A percentile compares a stretch with the other conserved stretches of the same genome.
Conservation (phyloP, 2,329 filamentous ascomycete species). For the Colletotrichum tropicicola region DNA sequence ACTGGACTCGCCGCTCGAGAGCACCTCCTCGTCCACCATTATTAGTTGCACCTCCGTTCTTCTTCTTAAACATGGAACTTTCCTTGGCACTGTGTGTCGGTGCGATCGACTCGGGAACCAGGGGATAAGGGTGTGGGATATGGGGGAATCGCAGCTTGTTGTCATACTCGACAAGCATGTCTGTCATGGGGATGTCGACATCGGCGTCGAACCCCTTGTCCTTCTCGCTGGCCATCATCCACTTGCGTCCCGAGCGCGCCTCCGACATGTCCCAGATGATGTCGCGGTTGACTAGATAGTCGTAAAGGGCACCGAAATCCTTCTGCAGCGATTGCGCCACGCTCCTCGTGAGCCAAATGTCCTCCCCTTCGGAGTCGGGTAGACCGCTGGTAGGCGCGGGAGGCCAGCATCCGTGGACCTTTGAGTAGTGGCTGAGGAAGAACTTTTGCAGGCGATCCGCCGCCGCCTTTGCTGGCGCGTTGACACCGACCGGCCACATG, state of each 20-base stretch:
- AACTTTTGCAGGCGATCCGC: conserved; percentile 70
- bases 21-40: conserved; percentile 35
- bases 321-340: conserved; percentile 66
- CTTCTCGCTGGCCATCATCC: conserved; percentile 65
- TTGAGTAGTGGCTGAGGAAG: conserved; percentile 65
- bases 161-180: conserved; percentile 73
- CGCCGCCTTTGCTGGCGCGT: conserved; percentile 57
- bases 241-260: conserved; percentile 68
- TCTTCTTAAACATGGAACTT: conserved; percentile 43
- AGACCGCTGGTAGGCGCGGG: conserved; percentile 19
- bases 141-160: conserved; percentile 70
- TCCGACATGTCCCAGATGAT: conserved; percentile 72
- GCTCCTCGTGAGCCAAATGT: conserved; percentile 69
- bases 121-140: conserved; percentile 72
- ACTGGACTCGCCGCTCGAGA: conserved; percentile 59
- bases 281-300: conserved; percentile 75
- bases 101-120: conserved; percentile 65
- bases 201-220: conserved; percentile 59
- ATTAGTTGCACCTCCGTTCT: conserved; percentile 33
- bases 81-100: conserved; percentile 38
- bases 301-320: conserved; percentile 75
- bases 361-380: conserved; percentile 44
- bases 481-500: conserved; percentile 61
- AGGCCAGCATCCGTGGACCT: conserved; percentile 70
- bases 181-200: conserved; percentile 69